These are phyloP conservation scores for Pneumocystis carinii DNA, from an alignment of 1,139 yeast species.

Conservation along the genomic window DNA sequence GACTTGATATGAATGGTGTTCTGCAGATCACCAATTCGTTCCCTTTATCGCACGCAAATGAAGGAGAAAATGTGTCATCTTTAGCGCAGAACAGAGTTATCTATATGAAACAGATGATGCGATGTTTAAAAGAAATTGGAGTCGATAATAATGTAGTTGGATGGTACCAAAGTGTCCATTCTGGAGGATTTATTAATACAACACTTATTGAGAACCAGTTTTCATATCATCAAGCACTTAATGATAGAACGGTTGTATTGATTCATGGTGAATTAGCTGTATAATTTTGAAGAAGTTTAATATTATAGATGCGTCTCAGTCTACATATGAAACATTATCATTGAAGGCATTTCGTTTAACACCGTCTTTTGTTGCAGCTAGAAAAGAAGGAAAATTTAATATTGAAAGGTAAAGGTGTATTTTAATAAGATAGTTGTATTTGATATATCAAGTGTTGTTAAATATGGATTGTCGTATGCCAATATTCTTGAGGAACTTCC, in stretches of 20 bases:
- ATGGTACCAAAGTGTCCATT: conserved; percentile 60
- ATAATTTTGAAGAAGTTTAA: conserved; percentile 51
- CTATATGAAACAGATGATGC: conserved; percentile 56
- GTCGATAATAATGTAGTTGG: conserved; percentile 65
- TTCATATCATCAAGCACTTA: conserved; percentile 34
- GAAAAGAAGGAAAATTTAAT: conserved; percentile 40
- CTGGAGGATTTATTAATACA: conserved; percentile 57
- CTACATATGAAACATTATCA: conserved; percentile 43
- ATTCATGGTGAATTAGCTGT: conserved; percentile 33
- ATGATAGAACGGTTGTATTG: conserved; percentile 16
- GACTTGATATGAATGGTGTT: conserved; percentile 47
- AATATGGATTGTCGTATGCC: conserved; percentile 47
- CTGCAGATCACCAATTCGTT: conserved; percentile 43
- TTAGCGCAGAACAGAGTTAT: conserved; percentile 19
- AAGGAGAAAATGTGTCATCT: conserved; percentile 25
- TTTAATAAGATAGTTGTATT: neutral
- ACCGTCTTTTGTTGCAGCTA: conserved; percentile 43
- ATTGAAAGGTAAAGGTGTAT: conserved; percentile 25
- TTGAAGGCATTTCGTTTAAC: conserved; percentile 60
- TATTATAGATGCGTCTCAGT: conserved; percentile 45
- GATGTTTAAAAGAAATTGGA: conserved; percentile 46
- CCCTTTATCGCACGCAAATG: conserved; percentile 40
- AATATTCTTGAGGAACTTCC: conserved; percentile 64
- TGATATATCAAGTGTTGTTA: conserved; percentile 31
- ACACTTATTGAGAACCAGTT: conserved; percentile 19